Conservation (phyloP, 2,329 filamentous ascomycete genomes). For the Aspergillus sp. region DNA sequence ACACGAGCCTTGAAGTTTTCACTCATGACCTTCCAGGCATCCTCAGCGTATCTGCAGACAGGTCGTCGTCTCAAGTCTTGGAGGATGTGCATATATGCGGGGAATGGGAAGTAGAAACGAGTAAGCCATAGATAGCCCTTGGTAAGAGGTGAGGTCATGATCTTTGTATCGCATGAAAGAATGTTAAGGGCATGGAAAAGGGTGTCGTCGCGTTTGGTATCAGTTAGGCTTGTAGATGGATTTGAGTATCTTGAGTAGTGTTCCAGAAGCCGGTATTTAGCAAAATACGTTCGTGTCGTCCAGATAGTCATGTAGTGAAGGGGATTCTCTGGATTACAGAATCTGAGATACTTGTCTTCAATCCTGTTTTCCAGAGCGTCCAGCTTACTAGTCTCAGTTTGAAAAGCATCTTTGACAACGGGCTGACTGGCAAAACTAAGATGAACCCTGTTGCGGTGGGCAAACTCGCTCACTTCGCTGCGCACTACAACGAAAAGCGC, state of each 20-base stretch:
- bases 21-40: conserved; percentile 42
- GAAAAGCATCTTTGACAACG: conserved; percentile 23
- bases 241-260: conserved; percentile 31
- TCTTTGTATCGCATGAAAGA: conserved; percentile 43
- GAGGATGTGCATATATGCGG: conserved; percentile 42
- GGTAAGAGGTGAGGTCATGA: conserved; percentile 37
- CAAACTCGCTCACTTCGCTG: conserved; percentile 36
- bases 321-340: conserved; percentile 35
- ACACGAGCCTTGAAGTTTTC: conserved; percentile 39
- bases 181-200: conserved; percentile 28
- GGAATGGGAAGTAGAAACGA: conserved; percentile 43
- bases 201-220: conserved; percentile 23
- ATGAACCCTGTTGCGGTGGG: conserved; percentile 35
- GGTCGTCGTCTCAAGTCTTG: conserved; percentile 39
- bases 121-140: conserved; percentile 40
- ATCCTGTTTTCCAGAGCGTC: conserved; percentile 34
- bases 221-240: conserved; percentile 14
- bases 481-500: conserved; percentile 40
- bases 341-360: conserved; percentile 42
- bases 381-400: conserved; percentile 24
- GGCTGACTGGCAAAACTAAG: conserved; percentile 42
- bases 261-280: conserved; percentile 47
- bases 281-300: conserved; percentile 39
- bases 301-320: conserved; percentile 45
- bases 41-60: conserved; percentile 21